These are phyloP conservation scores for Fusarium staphyleae DNA, from an alignment of 2,329 filamentous ascomycete genomes.

Conservation along the genomic window DNA sequence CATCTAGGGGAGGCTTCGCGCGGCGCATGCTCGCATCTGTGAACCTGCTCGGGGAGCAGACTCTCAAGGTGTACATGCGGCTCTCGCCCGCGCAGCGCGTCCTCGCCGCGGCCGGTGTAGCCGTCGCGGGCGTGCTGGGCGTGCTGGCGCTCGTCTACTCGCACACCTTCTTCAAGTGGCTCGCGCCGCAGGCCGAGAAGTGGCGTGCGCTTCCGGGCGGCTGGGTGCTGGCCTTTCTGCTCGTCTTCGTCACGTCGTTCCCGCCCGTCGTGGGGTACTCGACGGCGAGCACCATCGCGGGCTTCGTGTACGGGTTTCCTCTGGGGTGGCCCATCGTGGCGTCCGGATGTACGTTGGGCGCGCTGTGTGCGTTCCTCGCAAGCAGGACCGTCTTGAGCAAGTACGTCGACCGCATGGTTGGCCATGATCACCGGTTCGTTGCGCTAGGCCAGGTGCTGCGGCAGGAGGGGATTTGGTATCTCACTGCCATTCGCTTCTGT, in stretches of 20 bases:
- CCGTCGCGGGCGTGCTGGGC: constrained; percentile 59
- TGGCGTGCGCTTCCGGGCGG: constrained; percentile 79
- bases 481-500: constrained; percentile 91
- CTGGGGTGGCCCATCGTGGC: constrained; percentile 84
- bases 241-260: constrained; percentile 80
- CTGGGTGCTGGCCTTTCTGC: constrained; percentile 76
- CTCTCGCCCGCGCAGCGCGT: constrained; percentile 69
- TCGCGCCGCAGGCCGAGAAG: constrained; percentile 74
- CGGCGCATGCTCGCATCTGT: constrained; percentile 47
- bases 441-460: constrained; percentile 88
- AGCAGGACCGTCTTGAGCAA: constrained; percentile 78
- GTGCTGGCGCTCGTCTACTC: constrained; percentile 80
- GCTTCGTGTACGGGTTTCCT: constrained; percentile 64
- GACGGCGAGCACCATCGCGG: constrained; percentile 66
- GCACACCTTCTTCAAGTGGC: constrained; percentile 77
- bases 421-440: constrained; percentile 84
- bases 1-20: constrained; percentile 38
- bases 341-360: constrained; percentile 78
- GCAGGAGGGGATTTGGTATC: constrained; percentile 85
- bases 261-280: constrained; percentile 90
- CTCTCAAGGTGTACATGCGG: constrained; percentile 59
- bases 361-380: constrained; percentile 78
- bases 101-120: constrained; percentile 48
- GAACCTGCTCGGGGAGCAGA: constrained; percentile 53
- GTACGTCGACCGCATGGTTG: constrained; percentile 82